These are phyloP conservation scores for Neodidymelliopsis sp. DNA, from an alignment of 2,329 filamentous ascomycete species.

Conservation along the genomic window DNA sequence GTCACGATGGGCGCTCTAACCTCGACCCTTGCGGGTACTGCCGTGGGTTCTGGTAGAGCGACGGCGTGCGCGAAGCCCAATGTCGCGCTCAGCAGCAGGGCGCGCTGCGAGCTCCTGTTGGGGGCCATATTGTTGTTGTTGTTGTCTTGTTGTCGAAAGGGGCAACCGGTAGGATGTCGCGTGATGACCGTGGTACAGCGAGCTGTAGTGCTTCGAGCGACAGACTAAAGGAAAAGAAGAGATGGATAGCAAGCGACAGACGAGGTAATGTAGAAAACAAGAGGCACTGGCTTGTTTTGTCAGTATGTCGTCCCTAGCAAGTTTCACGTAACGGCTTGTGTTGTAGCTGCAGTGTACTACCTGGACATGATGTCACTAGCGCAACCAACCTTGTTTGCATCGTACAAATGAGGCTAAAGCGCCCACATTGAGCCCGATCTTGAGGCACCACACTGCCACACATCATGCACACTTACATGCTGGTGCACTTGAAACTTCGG, in stretches of 20 bases:
- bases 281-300: slow-evolving; percentile 8
- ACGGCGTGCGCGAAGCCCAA: slow-evolving; percentile 34
- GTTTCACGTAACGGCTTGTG: slow-evolving; percentile 18
- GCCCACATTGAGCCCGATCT: slow-evolving; percentile 4
- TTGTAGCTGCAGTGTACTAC: slow-evolving; percentile 5
- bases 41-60: slow-evolving; percentile 43
- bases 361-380: slow-evolving; percentile 21
- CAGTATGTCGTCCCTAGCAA: slow-evolving; percentile 6
- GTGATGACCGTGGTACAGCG: not conserved
- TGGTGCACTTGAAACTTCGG: slow-evolving; percentile 1
- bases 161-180: not conserved
- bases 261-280: not conserved
- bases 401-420: slow-evolving; percentile 10
- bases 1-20: slow-evolving; percentile 43
- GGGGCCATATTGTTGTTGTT: slow-evolving; percentile 28
- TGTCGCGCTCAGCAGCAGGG: slow-evolving; percentile 32
- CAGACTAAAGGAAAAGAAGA: not conserved
- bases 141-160: slow-evolving; percentile 5
- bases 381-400: slow-evolving; percentile 6
- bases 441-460: slow-evolving; percentile 3
- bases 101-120: slow-evolving; percentile 23
- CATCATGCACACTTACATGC: slow-evolving; percentile 2
- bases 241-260: not conserved
- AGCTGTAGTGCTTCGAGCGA: not conserved
- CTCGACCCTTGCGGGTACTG: slow-evolving; percentile 39